Base-by-base conservation (phyloP, 2,329 filamentous ascomycete genomes). In the Sclerotinia sclerotiorum region DNA sequence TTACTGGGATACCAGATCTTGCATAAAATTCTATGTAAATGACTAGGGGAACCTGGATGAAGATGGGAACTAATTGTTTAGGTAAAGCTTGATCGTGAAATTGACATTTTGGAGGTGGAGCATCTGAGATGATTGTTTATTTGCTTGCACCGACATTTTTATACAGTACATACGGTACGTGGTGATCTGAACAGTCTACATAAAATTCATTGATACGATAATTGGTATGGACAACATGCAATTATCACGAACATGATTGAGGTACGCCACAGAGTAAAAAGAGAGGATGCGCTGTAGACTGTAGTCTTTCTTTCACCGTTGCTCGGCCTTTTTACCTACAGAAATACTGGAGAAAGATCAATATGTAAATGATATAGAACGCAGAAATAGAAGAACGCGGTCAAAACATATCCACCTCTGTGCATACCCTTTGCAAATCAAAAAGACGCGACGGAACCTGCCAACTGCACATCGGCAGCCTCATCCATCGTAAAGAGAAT, bases 1-100 rank as follows among this genome's bases (percentile, higher is more conserved):
- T 46, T 54, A 35, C 35, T 58, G 17, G 65, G 55, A 61, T 48
- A 24, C n/a, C 49, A 48, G 46, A 67, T 67, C 55, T 44, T 67
- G 65, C 65, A 67, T 60, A 35, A n/a, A 32, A 52, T 61, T 44
- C 17, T 21, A 62, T 62, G 15, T 29, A 2, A 39, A 19, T 27
- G 21, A 39, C 60, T 39, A 62, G 60, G 60, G 32, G 15, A 51
- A 51, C 60, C 60, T 62, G 29, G 60, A n/a, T 27, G 60, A 39
- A 51, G 57, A 54, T 60, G 32, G 46, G 32, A 44, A 61, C 35
- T 49, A 61, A 67, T 52, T n/a, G 13, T 42, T 48, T 63, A 67
- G 57, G 51, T 24, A 67, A 67, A 63, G 65, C 65, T 67, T 67
- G 51, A 67, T 54, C 27, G 48, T 19, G 46, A 51, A 39, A 63